These are phyloP conservation scores for Candida ponderosae DNA, from an alignment of 805 yeast genomes.

Conservation along the genomic window DNA sequence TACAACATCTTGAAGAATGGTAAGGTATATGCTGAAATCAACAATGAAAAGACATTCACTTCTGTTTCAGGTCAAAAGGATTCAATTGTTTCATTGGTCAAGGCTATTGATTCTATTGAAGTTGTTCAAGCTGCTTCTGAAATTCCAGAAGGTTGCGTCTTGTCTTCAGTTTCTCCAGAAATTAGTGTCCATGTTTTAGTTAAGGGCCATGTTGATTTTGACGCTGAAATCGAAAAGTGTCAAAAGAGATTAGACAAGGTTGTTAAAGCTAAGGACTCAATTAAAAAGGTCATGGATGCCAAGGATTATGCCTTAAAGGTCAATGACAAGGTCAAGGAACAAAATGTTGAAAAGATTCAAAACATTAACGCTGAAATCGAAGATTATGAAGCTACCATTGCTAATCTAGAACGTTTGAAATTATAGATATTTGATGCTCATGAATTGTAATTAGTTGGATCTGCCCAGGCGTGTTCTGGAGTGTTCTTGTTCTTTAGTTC, in stretches of 20 bases:
- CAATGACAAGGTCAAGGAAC: slow-evolving; percentile 69
- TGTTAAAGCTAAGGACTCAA: slow-evolving; percentile 46
- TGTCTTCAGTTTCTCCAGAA: slow-evolving; percentile 71
- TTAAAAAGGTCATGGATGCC: slow-evolving; percentile 61
- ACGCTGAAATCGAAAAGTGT: slow-evolving; percentile 82
- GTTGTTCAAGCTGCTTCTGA: slow-evolving; percentile 48
- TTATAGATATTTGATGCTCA: slow-evolving; percentile 24
- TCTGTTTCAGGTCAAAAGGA: slow-evolving; percentile 66
- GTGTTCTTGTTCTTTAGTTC: not conserved
- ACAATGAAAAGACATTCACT: slow-evolving; percentile 35
- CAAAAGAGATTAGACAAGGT: slow-evolving; percentile 66
- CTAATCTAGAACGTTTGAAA: slow-evolving; percentile 74
- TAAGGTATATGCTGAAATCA: slow-evolving; percentile 73
- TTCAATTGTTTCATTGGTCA: slow-evolving; percentile 86
- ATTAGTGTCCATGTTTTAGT: slow-evolving; percentile 86
- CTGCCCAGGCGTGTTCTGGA: not conserved
- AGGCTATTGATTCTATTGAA: slow-evolving; percentile 72
- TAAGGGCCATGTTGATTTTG: slow-evolving; percentile 91
- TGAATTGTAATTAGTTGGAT: not conserved
- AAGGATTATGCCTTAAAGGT: slow-evolving; percentile 86
- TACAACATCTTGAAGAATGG: slow-evolving; percentile 86
- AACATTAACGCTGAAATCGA: slow-evolving; percentile 79
- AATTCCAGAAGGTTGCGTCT: slow-evolving; percentile 87
- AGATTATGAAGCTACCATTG: slow-evolving; percentile 80
- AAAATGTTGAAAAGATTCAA: slow-evolving; percentile 60